A percentile compares a stretch with the other conserved stretches of the same genome.
Evolutionary conservation across 208 protist species (phyloP).

Genomic region (Trypanosoma platydactyli): DNA sequence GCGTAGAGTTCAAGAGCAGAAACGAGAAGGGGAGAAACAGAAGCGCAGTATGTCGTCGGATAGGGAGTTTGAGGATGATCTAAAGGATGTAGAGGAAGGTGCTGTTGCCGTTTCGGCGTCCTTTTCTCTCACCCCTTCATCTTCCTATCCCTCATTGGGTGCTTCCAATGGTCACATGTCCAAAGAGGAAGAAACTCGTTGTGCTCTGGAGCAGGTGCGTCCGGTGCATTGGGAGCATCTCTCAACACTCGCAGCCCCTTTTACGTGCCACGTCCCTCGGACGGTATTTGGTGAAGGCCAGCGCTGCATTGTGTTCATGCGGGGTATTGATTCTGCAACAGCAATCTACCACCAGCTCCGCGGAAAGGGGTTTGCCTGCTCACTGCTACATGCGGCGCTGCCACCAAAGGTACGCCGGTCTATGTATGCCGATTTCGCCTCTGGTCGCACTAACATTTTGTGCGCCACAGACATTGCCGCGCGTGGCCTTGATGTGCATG

Average conservation of each 20-base stretch:
- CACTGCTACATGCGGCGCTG: conserved; percentile 71
- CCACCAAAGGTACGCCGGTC: conserved; percentile 56
- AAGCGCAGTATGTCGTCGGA: background rate
- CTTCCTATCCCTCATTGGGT: background rate
- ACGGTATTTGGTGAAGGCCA: conserved; percentile 62
- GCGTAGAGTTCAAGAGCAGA: background rate
- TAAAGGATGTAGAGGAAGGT: background rate
- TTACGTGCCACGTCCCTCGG: conserved; percentile 60
- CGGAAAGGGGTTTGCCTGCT: conserved; percentile 53
- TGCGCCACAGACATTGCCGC: conserved; percentile 90
- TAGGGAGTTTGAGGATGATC: background rate
- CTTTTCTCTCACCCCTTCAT: background rate
- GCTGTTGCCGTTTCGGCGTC: background rate
- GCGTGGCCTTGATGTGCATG: conserved; percentile 79
- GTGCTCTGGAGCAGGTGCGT: conserved; percentile 51
- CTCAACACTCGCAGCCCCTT: conserved; percentile 68
- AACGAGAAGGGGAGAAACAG: background rate
- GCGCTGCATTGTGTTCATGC: conserved; percentile 70
- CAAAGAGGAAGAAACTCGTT: conserved; percentile 28
- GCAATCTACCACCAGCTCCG: conserved; percentile 78
- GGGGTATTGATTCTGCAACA: conserved; percentile 70
- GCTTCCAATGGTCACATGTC: background rate
- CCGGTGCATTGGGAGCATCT: conserved; percentile 78
- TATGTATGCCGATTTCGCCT: conserved; percentile 69
- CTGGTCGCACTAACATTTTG: conserved; percentile 85